Evolutionary conservation across 345 rosid genomes (phyloP).

Genomic region (Eucalyptus pauciflora): DNA sequence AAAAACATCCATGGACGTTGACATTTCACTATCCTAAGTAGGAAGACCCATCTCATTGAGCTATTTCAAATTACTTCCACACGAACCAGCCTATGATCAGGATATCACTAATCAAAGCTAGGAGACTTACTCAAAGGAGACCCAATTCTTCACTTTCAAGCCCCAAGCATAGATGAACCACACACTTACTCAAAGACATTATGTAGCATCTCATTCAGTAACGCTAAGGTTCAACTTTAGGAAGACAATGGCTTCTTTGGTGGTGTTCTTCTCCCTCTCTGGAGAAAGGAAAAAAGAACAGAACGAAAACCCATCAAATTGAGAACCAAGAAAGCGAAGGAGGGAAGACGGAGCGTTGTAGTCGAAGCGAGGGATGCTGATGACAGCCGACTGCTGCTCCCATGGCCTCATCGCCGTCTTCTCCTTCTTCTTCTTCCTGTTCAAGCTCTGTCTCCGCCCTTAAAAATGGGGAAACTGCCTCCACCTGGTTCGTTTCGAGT

Average conservation of each 20-base stretch:
- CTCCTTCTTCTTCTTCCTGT: neutral
- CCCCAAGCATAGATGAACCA: neutral
- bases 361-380: constrained; percentile 85
- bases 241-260: neutral
- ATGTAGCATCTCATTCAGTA: neutral
- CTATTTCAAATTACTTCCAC: neutral
- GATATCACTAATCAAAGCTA: neutral
- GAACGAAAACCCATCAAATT: neutral
- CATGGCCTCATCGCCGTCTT: constrained; percentile 41
- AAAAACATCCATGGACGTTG: neutral
- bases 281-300: neutral
- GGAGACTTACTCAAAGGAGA: neutral
- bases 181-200: neutral
- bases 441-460: neutral
- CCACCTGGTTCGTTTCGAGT: neutral
- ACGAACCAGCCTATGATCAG: neutral
- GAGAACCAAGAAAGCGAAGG: neutral
- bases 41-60: neutral
- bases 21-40: neutral
- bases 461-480: neutral
- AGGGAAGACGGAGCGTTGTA: constrained; percentile 75
- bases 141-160: neutral
- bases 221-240: neutral
- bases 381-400: constrained; percentile 67
- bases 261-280: constrained; percentile 93